A percentile compares a stretch with the other conserved stretches of the same genome.
phyloP scores from a whole-genome alignment of 2,329 filamentous ascomycete species.

The Colletotrichum scovillei region DNA sequence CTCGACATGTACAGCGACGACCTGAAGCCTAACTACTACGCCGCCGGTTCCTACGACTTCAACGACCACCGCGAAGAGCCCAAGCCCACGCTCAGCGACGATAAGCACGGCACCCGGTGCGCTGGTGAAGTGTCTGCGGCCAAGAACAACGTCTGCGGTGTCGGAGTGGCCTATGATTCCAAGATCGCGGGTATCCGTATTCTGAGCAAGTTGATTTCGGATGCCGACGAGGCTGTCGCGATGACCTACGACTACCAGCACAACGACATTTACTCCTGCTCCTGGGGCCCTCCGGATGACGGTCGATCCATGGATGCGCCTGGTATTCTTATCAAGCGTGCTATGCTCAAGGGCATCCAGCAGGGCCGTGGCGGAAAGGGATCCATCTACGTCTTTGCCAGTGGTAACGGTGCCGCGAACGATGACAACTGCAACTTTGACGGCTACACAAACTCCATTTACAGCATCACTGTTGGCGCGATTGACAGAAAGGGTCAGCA shows the following conservation, averaged over 20 bases:
- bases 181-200: constrained; percentile 94
- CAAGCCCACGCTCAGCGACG: constrained; percentile 83
- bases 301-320: constrained; percentile 94
- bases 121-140: constrained; percentile 93
- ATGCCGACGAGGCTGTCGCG: constrained; percentile 90
- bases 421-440: constrained; percentile 99
- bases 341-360: constrained; percentile 93
- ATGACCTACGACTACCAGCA: constrained; percentile 93
- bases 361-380: constrained; percentile 85
- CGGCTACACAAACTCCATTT: constrained; percentile 99
- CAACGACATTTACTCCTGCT: constrained; percentile 98
- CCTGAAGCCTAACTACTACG: constrained; percentile 92
- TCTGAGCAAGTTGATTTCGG: constrained; percentile 88
- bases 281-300: constrained; percentile 96
- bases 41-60: constrained; percentile 93
- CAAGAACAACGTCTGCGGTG: constrained; percentile 91
- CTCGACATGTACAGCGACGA: constrained; percentile 96
- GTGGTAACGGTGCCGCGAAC: constrained; percentile 87
- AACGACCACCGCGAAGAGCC: constrained; percentile 87
- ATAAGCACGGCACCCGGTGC: constrained; percentile 92
- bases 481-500: constrained; percentile 89
- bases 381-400: constrained; percentile 96
- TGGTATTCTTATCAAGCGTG: constrained; percentile 85
- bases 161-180: constrained; percentile 95
- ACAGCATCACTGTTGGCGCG: constrained; percentile 96